Percentiles rank a stretch among this genome's conserved stretches.
phyloP scores from a whole-genome alignment of 2,329 filamentous ascomycete genomes.

The Teratosphaeria viscida region DNA sequence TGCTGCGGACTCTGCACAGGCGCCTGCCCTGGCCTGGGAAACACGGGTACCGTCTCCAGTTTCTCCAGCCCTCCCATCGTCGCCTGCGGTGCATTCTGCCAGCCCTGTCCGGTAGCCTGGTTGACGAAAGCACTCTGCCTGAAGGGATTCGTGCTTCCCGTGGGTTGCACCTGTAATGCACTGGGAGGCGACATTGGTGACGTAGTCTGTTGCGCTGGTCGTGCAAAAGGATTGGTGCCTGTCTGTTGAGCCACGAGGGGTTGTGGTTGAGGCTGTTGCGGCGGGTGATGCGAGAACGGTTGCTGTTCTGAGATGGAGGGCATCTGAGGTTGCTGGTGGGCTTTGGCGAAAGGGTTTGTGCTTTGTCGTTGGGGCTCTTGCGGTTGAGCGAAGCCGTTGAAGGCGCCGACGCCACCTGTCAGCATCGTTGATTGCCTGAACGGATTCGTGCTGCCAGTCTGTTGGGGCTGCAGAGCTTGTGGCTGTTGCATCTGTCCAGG shows the following conservation, averaged over 20 bases:
- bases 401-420: conserved; percentile 12
- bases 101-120: conserved; percentile 75
- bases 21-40: conserved; percentile 60
- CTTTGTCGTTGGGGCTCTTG: conserved; percentile 18
- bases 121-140: conserved; percentile 84
- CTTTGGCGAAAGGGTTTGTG: conserved; percentile 54
- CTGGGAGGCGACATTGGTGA: conserved; percentile 26
- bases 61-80: conserved; percentile 74
- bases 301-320: conserved; percentile 3
- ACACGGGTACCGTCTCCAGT: conserved; percentile 69
- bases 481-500: conserved; percentile 28
- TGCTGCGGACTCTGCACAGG: conserved; percentile 11
- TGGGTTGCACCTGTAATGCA: conserved; percentile 60
- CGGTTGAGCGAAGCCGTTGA: conserved; percentile 9
- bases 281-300: background rate
- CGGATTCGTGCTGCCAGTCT: conserved; percentile 65
- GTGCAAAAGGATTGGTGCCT: conserved; percentile 61
- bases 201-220: conserved; percentile 24
- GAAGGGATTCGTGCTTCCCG: conserved; percentile 90
- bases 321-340: conserved; percentile 13
- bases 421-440: conserved; percentile 84
- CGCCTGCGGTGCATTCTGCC: conserved; percentile 65
- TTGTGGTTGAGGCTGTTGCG: conserved; percentile 23
- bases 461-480: conserved; percentile 42
- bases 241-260: conserved; percentile 49